phyloP scores from a whole-genome alignment of 768 basidiomycete species.

The Dentipellis sp. region DNA sequence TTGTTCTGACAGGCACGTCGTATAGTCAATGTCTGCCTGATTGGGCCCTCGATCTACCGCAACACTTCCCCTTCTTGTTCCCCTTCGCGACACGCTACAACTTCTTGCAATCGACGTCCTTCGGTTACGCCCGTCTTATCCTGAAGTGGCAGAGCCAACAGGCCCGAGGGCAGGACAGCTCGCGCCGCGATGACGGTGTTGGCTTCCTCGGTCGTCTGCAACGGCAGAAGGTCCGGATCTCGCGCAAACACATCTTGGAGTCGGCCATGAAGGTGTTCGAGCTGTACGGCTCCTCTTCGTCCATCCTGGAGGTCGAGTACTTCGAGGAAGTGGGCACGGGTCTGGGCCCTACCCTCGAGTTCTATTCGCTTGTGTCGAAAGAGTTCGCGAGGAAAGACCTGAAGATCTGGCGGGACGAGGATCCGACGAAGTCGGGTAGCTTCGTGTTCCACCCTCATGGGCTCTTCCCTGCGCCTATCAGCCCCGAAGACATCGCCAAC shows the following conservation, averaged over 20 bases:
- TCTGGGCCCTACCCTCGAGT: constrained; percentile 93
- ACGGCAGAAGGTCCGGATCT: constrained; percentile 94
- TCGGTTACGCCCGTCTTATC: constrained; percentile 93
- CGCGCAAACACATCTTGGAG: constrained; percentile 88
- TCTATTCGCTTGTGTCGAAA: constrained; percentile 93
- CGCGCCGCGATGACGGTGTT: constrained; percentile 82
- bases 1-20: constrained; percentile 4
- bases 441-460: constrained; percentile 84
- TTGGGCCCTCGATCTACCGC: constrained; percentile 93
- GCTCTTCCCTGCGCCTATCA: constrained; percentile 81
- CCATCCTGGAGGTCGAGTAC: constrained; percentile 95
- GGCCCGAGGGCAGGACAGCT: constrained; percentile 65
- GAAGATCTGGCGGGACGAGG: constrained; percentile 88
- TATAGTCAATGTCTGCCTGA: constrained; percentile 88
- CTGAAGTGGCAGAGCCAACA: constrained; percentile 92
- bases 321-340: constrained; percentile 99
- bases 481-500: constrained; percentile 54
- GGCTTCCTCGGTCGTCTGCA: constrained; percentile 88
- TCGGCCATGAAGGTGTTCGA: constrained; percentile 96
- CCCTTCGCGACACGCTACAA: constrained; percentile 96
- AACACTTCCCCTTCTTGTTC: constrained; percentile 97
- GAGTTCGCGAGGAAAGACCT: constrained; percentile 88
- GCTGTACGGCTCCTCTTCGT: constrained; percentile 89
- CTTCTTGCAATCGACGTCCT: constrained; percentile 95
- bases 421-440: constrained; percentile 43